Evolutionary conservation across 257 asterid species (phyloP).

Genomic region (Rauvolfia tetraphylla): DNA sequence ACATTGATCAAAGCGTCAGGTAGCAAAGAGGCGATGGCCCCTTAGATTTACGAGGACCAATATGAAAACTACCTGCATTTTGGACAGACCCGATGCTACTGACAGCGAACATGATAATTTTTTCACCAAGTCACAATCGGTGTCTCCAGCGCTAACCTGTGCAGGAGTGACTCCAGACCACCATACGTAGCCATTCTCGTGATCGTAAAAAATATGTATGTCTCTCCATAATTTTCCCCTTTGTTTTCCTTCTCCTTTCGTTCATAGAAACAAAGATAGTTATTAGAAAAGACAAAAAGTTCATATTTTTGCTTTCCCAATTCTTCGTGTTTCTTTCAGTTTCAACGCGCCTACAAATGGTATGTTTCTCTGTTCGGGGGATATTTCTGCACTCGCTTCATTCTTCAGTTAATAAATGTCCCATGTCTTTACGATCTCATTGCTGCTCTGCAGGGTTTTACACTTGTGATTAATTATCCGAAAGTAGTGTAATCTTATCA

Average conservation of each 20-base stretch:
- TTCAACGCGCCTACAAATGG: slow-evolving; percentile 24
- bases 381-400: slow-evolving; percentile 7
- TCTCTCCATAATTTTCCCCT: neutral
- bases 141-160: slow-evolving; percentile 28
- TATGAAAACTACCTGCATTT: slow-evolving; percentile 50
- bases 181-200: slow-evolving; percentile 37
- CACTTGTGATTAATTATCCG: too few relatives aligned
- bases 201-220: slow-evolving; percentile 32
- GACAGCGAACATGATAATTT: slow-evolving; percentile 51
- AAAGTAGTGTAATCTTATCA: too few relatives aligned
- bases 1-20: slow-evolving; percentile 21
- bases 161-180: slow-evolving; percentile 29
- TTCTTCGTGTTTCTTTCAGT: neutral
- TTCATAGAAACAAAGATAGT: too few relatives aligned
- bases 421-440: slow-evolving; percentile 2
- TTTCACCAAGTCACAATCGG: slow-evolving; percentile 34
- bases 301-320: neutral
- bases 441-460: neutral
- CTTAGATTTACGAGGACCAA: slow-evolving; percentile 39
- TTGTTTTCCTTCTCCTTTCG: neutral
- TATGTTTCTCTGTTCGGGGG: slow-evolving; percentile 14
- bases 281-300: neutral
- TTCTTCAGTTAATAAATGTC: neutral
- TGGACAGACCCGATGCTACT: slow-evolving; percentile 40
- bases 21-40: slow-evolving; percentile 40